Evolutionary conservation across 768 basidiomycete genomes (phyloP).

Genomic region (Nidula microcarpa): DNA sequence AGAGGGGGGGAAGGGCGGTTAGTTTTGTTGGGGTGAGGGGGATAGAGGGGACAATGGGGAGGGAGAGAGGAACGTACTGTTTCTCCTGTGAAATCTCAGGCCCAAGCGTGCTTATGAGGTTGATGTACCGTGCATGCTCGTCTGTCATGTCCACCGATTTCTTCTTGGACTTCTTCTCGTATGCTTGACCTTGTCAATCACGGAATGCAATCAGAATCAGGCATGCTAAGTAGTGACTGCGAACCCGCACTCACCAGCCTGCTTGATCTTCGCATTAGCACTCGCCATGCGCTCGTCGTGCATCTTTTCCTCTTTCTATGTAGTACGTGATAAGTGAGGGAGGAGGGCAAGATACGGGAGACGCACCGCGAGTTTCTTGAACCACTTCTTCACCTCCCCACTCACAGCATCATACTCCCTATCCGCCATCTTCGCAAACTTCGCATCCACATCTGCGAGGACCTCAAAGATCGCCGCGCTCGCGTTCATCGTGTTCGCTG

Average conservation of each 20-base stretch:
- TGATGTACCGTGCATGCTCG: constrained; percentile 77
- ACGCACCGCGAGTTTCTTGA: constrained; percentile 77
- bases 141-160: constrained; percentile 62
- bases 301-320: constrained; percentile 74
- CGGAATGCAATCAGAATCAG: not conserved
- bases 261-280: constrained; percentile 72
- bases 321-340: not conserved
- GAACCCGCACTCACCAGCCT: constrained; percentile 67
- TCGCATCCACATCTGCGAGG: constrained; percentile 66
- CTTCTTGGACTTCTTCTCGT: constrained; percentile 81
- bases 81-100: constrained; percentile 81
- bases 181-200: constrained; percentile 50
- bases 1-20: constrained; percentile 1
- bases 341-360: constrained; percentile 1
- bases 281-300: constrained; percentile 69
- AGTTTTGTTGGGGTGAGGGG: too few relatives aligned
- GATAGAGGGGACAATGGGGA: too few relatives aligned
- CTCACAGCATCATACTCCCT: constrained; percentile 68
- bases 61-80: constrained; percentile 49
- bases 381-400: constrained; percentile 78
- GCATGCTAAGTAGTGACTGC: not conserved
- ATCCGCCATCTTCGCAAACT: constrained; percentile 71
- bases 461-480: constrained; percentile 67
- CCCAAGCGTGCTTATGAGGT: constrained; percentile 65
- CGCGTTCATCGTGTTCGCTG: constrained; percentile 57